Evolutionary conservation across 2,329 filamentous ascomycete species (phyloP), one percentile per base, ranked within the genome.

Genomic region (Penicillium sumatraense): DNA sequence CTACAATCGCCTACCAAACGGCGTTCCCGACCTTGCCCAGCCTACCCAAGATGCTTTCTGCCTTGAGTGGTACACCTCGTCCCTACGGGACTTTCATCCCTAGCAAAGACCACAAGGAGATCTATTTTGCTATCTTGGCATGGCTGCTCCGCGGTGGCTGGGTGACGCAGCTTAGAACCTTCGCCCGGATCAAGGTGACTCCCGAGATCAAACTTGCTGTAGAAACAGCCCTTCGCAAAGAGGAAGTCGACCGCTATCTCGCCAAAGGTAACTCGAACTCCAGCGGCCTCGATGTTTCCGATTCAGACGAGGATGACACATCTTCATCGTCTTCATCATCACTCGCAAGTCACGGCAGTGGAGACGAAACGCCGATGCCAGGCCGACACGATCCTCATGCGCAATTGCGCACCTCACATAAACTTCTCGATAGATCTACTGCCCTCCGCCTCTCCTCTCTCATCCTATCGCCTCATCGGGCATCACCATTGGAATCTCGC

Each of bases 71-170:
- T 5, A 87, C 87, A 3, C 93, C 95, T 2, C 86, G 91, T 26
- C 87, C 89, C 0, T 99, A 93, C 77, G 90, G 91, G 65, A 83
- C 83, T 51, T 88, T 96, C 62, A 92, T 93, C 41, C 93, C 93
- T 0, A 92, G 87, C 68, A 92, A 93, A 71, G 89, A 91, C 66
- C 92, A 97, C 70, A 89, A 93, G 40, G 87, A 88, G 6, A 87
- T 88, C 2, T 99, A 97, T 72, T 88, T 98, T 73, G 85, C 90
- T 29, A 96, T 98, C 73, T 80, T 99, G 23, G 92, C 91, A 20
- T 99, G 93, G 91, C 83, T 99, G 8, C 86, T 98, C 78, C 87
- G 93, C 36, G 89, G 91, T 44, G 92, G 91, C 13, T 96, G 95
- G 90, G 93, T 97, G 1, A 96, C 90, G 0, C 93, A 97, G 72